phyloP scores from a whole-genome alignment of 352 stramenopile genomes.

The Globisporangium radiosum region DNA sequence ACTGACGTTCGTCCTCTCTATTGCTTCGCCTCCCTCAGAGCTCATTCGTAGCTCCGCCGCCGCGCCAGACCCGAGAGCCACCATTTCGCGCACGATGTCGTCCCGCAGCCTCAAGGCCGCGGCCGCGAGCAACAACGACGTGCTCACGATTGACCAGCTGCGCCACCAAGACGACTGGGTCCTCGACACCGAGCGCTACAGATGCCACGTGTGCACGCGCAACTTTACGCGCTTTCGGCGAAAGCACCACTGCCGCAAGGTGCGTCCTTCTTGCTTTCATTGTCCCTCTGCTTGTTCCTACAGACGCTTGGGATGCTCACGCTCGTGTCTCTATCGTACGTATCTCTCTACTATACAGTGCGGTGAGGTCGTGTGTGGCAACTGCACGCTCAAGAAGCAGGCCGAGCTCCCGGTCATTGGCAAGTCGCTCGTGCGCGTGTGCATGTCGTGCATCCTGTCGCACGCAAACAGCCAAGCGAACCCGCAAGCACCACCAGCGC shows the following conservation, averaged over 20 bases:
- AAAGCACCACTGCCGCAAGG: slow-evolving; percentile 88
- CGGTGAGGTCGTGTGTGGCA: slow-evolving; percentile 82
- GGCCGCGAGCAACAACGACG: slow-evolving; percentile 73
- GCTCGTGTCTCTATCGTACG: not conserved
- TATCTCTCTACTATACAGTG: slow-evolving; percentile 28
- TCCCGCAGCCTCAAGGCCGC: slow-evolving; percentile 64
- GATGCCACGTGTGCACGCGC: slow-evolving; percentile 83
- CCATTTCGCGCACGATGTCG: slow-evolving; percentile 36
- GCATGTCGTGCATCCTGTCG: slow-evolving; percentile 87
- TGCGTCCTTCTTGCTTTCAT: slow-evolving; percentile 12
- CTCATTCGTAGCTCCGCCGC: not conserved
- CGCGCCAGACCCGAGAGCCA: not conserved
- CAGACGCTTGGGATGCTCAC: not conserved
- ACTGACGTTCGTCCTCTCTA: too few relatives aligned
- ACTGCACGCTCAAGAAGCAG: slow-evolving; percentile 86
- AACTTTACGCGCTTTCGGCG: slow-evolving; percentile 86
- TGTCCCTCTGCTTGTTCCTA: not conserved
- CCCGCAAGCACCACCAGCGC: slow-evolving; percentile 44
- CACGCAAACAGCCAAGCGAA: slow-evolving; percentile 75
- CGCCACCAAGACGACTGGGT: slow-evolving; percentile 87
- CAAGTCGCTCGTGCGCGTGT: slow-evolving; percentile 78
- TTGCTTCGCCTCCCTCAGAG: not conserved
- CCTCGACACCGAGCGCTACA: slow-evolving; percentile 80
- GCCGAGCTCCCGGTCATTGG: slow-evolving; percentile 81
- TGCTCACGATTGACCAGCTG: slow-evolving; percentile 85